Base-by-base conservation (phyloP, 305 asterid genomes). In the Andrographis paniculata region DNA sequence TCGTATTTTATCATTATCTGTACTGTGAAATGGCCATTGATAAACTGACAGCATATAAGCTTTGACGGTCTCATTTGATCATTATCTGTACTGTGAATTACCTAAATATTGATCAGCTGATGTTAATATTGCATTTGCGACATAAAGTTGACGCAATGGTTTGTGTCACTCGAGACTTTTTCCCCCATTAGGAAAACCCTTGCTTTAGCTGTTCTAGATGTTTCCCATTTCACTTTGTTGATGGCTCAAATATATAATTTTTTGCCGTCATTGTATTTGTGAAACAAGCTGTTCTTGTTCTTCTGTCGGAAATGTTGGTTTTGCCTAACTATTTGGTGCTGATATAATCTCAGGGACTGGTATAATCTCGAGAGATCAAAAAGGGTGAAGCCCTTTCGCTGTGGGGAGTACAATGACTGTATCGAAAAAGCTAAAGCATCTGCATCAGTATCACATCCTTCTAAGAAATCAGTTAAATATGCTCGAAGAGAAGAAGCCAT, bases 401-500 rank as follows among this genome's bases (percentile, higher is more conserved):
- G 95, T 67, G 94, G 87, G 20, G 94, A 88, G 63, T 88, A 79
- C 59, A 78, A 79, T 40, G 75, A 74, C 48, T 79, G 87, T 69
- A 88, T 88, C 44, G 84, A 75, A 68, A 81, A 81, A 74, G 97
- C 94, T 4, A 84, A 77, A 71, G 95, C 85, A 13, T 73, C 70
- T 69, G 70, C 69, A 17, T 30, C 75, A n/a, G 77, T 79, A 20
- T 74, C 85, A 52, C 67, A 68, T 64, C 48, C 69, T 42, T 66
- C 80, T 17, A 78, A 64, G 64, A 83, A 77, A 62, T 68, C 63
- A 20, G 72, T 67, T 47, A 84, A 77, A 73, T 74, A 79, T 62
- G 95, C 95, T 44, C 69, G 78, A 31, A 77, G 93, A 72, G 97
- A 88, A 54, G 94, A 77, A 48, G 97, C 97, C 62, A 88, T 88